phyloP scores from a whole-genome alignment of 495 filamentous ascomycete species.

The Xylaria cubensis region DNA sequence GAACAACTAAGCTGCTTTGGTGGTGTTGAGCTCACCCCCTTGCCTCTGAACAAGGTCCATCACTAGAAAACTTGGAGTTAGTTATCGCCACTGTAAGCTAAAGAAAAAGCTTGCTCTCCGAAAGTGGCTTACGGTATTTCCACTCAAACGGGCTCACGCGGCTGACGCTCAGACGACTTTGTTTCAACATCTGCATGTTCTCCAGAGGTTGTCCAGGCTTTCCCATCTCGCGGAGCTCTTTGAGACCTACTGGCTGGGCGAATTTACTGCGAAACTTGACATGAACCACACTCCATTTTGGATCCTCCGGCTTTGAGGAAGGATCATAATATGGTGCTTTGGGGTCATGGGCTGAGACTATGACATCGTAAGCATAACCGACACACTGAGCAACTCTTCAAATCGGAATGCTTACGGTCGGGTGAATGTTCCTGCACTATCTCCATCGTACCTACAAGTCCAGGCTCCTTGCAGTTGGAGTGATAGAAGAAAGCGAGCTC shows the following conservation, averaged over 20 bases:
- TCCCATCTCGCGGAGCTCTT: slow-evolving; percentile 71
- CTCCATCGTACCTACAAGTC: slow-evolving; percentile 92
- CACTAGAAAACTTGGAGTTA: slow-evolving; percentile 43
- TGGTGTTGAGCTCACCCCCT: slow-evolving; percentile 32
- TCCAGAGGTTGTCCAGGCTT: slow-evolving; percentile 69
- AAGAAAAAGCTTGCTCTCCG: not conserved
- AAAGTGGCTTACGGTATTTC: slow-evolving; percentile 60
- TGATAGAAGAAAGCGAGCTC: slow-evolving; percentile 98
- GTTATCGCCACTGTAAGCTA: not conserved
- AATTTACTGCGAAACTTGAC: slow-evolving; percentile 88
- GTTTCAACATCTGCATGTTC: slow-evolving; percentile 82
- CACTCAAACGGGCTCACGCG: slow-evolving; percentile 76
- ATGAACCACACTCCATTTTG: slow-evolving; percentile 88
- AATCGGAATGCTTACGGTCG: slow-evolving; percentile 64
- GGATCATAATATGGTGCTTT: slow-evolving; percentile 83
- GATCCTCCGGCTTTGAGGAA: slow-evolving; percentile 72
- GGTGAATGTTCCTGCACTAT: slow-evolving; percentile 81
- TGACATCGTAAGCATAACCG: slow-evolving; percentile 30
- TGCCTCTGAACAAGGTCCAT: slow-evolving; percentile 57
- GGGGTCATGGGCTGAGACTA: slow-evolving; percentile 82
- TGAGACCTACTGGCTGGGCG: slow-evolving; percentile 69
- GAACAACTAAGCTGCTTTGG: not conserved
- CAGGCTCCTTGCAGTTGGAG: slow-evolving; percentile 90
- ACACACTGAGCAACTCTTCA: slow-evolving; percentile 9
- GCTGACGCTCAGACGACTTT: slow-evolving; percentile 82